Percentiles rank a stretch among this genome's conserved stretches.
Evolutionary conservation across 805 yeast genomes (phyloP).

Genomic region (Pichia manshurica): DNA sequence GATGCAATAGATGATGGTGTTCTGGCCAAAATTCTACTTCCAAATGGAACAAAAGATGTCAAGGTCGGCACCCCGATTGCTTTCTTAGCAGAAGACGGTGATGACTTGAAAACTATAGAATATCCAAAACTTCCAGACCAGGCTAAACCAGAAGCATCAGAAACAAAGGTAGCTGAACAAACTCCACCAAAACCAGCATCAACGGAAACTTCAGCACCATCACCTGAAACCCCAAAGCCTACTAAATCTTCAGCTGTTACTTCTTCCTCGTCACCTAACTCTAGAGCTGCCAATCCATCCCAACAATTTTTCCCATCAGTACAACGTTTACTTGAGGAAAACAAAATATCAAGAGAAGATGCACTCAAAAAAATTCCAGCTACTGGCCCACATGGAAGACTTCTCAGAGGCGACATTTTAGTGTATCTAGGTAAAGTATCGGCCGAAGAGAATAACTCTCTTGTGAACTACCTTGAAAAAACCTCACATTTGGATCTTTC

Average conservation of each 20-base stretch:
- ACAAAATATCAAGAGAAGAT: conserved; percentile 60
- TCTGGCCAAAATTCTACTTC: conserved; percentile 65
- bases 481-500: conserved; percentile 66
- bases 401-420: conserved; percentile 86
- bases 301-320: conserved; percentile 81
- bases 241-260: conserved; percentile 46
- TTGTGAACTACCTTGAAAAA: conserved; percentile 51
- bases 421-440: conserved; percentile 75
- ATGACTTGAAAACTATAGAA: conserved; percentile 62
- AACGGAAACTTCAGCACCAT: conserved; percentile 13
- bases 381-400: conserved; percentile 83
- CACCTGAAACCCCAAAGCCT: conserved; percentile 26
- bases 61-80: conserved; percentile 91
- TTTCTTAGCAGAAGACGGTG: conserved; percentile 79
- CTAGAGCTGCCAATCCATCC: conserved; percentile 49
- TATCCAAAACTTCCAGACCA: conserved; percentile 39
- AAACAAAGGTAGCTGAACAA: conserved; percentile 11
- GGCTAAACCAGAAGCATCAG: conserved; percentile 2
- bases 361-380: conserved; percentile 72
- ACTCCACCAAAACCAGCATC: conserved; percentile 15
- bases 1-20: conserved; percentile 92
- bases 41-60: conserved; percentile 72
- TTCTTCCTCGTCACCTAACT: conserved; percentile 24
- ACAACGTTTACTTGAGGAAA: conserved; percentile 50
- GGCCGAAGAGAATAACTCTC: conserved; percentile 42